Evolutionary conservation across 768 basidiomycete genomes (phyloP).

Genomic region (Amanita polypyramis): DNA sequence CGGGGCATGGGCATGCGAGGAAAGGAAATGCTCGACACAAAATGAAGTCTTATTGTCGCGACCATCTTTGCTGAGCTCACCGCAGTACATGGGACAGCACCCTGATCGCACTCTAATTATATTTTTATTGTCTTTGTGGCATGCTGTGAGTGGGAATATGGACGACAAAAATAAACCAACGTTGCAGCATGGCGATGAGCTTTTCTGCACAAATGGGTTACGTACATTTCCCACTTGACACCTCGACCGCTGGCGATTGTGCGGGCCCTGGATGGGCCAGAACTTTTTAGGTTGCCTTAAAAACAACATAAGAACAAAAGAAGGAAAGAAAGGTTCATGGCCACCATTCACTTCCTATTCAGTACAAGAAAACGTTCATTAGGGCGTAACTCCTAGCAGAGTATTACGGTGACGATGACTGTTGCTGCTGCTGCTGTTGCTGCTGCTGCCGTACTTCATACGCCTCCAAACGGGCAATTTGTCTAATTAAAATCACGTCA

Average conservation of each 20-base stretch:
- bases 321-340: background rate
- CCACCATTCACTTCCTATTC: background rate
- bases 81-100: background rate
- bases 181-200: too few relatives aligned
- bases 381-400: background rate
- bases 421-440: constrained; percentile 1
- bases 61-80: background rate
- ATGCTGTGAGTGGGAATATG: too few relatives aligned
- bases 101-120: background rate
- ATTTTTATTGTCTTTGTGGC: background rate
- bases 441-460: constrained; percentile 4
- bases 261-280: too few relatives aligned
- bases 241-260: too few relatives aligned
- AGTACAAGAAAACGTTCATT: background rate
- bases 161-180: too few relatives aligned
- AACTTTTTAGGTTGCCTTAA: too few relatives aligned
- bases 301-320: background rate
- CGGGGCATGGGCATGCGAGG: too few relatives aligned
- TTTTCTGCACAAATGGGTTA: too few relatives aligned
- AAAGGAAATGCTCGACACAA: background rate
- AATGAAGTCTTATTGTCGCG: background rate
- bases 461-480: constrained; percentile 3
- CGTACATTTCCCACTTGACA: too few relatives aligned
- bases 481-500: background rate
- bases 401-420: background rate